These are phyloP conservation scores for Phytophthora colocasiae DNA, from an alignment of 352 stramenopile genomes.

Conservation along the genomic window DNA sequence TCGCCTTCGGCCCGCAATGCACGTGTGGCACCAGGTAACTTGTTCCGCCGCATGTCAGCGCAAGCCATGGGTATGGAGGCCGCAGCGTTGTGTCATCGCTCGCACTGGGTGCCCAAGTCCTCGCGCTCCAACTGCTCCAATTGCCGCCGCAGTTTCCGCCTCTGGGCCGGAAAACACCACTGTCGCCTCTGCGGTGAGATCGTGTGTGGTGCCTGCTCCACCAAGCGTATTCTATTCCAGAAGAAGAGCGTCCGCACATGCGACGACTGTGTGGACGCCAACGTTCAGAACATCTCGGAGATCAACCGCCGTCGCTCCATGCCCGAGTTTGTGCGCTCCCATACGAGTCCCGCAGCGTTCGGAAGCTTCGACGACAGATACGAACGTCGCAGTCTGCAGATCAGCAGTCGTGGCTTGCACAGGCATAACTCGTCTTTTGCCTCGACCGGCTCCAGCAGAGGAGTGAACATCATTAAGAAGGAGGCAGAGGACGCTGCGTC, in stretches of 20 bases:
- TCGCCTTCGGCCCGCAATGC: conserved; percentile 17
- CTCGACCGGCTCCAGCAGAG: conserved; percentile 4
- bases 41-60: conserved; percentile 70
- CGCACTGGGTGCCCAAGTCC: conserved; percentile 81
- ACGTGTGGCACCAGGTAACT: conserved; percentile 24
- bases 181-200: conserved; percentile 83
- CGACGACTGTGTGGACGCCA: conserved; percentile 77
- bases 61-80: conserved; percentile 73
- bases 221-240: conserved; percentile 73
- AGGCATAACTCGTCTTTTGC: conserved; percentile 23
- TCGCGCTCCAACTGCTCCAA: conserved; percentile 69
- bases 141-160: conserved; percentile 65
- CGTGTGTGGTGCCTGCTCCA: conserved; percentile 78
- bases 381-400: conserved; percentile 37
- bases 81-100: conserved; percentile 72
- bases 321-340: conserved; percentile 34
- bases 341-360: conserved; percentile 27
- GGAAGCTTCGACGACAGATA: conserved; percentile 20
- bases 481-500: conserved; percentile 3
- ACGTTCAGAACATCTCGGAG: conserved; percentile 54
- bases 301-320: conserved; percentile 53
- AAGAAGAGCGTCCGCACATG: conserved; percentile 79
- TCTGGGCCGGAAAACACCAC: conserved; percentile 78
- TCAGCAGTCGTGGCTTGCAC: conserved; percentile 19
- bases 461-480: not conserved